These are phyloP conservation scores for Salinomyces thailandicus DNA, from an alignment of 2,329 filamentous ascomycete species.

Conservation along the genomic window DNA sequence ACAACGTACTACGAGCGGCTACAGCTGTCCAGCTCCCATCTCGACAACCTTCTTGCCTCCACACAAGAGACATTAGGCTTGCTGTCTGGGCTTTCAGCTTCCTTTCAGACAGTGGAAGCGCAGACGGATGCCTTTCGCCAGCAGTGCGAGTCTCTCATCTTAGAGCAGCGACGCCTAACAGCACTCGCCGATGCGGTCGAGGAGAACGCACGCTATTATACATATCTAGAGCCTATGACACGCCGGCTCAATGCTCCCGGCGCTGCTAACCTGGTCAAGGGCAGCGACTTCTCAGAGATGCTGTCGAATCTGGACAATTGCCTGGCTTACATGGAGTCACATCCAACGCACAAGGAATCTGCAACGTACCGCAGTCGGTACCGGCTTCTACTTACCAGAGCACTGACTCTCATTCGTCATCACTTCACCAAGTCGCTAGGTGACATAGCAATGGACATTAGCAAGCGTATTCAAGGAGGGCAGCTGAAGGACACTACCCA, in stretches of 20 bases:
- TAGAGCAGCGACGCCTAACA: slow-evolving; percentile 69
- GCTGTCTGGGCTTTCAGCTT: slow-evolving; percentile 67
- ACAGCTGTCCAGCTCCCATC: slow-evolving; percentile 66
- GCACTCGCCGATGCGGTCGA: slow-evolving; percentile 74
- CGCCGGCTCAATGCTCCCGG: slow-evolving; percentile 84
- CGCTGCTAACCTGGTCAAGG: slow-evolving; percentile 73
- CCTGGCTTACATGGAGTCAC: slow-evolving; percentile 80
- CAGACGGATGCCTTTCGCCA: slow-evolving; percentile 90
- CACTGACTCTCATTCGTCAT: slow-evolving; percentile 55
- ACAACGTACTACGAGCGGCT: slow-evolving; percentile 77
- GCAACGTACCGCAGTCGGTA: slow-evolving; percentile 83
- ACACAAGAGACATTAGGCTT: slow-evolving; percentile 66
- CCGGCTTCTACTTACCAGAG: slow-evolving; percentile 63
- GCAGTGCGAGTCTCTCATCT: slow-evolving; percentile 78
- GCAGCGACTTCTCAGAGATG: slow-evolving; percentile 78
- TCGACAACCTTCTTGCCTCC: slow-evolving; percentile 67
- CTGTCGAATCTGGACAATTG: slow-evolving; percentile 79
- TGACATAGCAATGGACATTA: slow-evolving; percentile 52
- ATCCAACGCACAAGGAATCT: slow-evolving; percentile 77
- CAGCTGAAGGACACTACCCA: slow-evolving; percentile 62
- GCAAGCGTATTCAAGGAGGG: slow-evolving; percentile 53
- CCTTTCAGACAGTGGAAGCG: slow-evolving; percentile 75
- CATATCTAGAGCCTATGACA: slow-evolving; percentile 84
- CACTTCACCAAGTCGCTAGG: slow-evolving; percentile 54
- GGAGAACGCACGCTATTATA: slow-evolving; percentile 87